Conservation (phyloP, 139 green algal genomes). For the Chlamydomonas sp. region DNA sequence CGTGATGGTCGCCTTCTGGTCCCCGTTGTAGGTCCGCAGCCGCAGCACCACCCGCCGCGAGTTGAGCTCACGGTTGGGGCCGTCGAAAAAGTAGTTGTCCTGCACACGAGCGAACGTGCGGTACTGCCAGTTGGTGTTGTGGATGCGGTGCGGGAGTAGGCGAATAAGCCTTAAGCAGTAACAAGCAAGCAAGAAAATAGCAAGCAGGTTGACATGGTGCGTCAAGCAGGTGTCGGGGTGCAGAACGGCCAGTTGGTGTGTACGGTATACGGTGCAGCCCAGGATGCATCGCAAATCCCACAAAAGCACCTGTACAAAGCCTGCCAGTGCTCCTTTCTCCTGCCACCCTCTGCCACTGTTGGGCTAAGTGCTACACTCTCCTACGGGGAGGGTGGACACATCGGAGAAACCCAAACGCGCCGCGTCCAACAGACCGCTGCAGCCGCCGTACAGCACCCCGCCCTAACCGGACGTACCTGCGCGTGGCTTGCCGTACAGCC, state of each 20-base stretch:
- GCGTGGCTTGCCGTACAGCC: constrained; percentile 51
- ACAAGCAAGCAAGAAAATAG: too few species aligned
- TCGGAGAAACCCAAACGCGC: too few species aligned
- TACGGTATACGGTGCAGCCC: too few species aligned
- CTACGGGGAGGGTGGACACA: neutral
- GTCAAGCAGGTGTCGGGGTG: too few species aligned
- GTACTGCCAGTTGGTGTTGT: neutral
- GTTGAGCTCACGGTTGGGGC: constrained; percentile 82
- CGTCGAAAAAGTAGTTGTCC: constrained; percentile 98
- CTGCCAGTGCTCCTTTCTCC: too few species aligned
- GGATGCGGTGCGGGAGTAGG: neutral
- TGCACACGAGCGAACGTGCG: constrained; percentile 49
- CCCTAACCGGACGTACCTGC: constrained; percentile 2
- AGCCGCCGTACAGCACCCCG: too few species aligned
- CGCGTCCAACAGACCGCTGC: too few species aligned
- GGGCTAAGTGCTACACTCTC: neutral
- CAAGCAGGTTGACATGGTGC: too few species aligned
- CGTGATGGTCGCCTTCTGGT: constrained; percentile 86
- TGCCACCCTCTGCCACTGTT: neutral
- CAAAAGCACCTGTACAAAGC: too few species aligned
- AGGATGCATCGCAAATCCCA: too few species aligned
- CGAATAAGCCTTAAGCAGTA: too few species aligned
- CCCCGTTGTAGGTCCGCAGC: constrained; percentile 85
- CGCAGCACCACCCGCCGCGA: constrained; percentile 74
- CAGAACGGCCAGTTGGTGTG: too few species aligned